Evolutionary conservation across 1,284 basidiomycete species (phyloP).

Genomic region (Ustilago tritici): DNA sequence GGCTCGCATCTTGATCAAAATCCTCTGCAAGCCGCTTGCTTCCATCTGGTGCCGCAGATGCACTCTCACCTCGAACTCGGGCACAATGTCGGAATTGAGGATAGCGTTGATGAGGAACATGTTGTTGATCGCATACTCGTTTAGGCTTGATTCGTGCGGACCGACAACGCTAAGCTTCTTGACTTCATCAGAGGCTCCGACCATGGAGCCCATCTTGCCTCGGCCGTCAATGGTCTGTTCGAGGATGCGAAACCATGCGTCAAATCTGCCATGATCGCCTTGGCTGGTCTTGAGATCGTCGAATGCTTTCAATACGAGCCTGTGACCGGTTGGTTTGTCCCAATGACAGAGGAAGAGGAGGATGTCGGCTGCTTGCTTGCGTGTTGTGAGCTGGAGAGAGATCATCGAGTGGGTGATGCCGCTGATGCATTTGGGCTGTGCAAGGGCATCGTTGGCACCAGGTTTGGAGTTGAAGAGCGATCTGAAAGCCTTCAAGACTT

Average conservation of each 20-base stretch:
- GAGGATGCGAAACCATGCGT: constrained; percentile 89
- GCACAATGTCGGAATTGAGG: constrained; percentile 63
- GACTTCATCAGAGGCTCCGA: constrained; percentile 92
- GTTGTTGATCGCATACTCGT: constrained; percentile 70
- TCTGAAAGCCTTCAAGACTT: constrained; percentile 88
- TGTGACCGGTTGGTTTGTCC: constrained; percentile 72
- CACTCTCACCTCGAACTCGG: constrained; percentile 78
- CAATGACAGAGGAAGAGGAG: constrained; percentile 73
- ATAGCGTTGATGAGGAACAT: constrained; percentile 64
- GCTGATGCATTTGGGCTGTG: constrained; percentile 81
- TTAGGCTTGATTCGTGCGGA: constrained; percentile 85
- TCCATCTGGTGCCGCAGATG: constrained; percentile 91
- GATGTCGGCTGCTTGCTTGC: constrained; percentile 84
- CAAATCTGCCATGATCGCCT: constrained; percentile 74
- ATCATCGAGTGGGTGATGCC: constrained; percentile 87
- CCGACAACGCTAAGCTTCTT: constrained; percentile 71
- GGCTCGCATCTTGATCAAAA: constrained; percentile 79
- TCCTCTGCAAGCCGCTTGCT: constrained; percentile 80
- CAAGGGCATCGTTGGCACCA: constrained; percentile 82
- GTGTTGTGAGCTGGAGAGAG: constrained; percentile 82
- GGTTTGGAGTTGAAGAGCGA: constrained; percentile 83
- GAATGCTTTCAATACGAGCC: constrained; percentile 72
- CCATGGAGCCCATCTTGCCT: constrained; percentile 93
- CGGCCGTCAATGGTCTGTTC: constrained; percentile 83
- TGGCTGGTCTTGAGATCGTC: constrained; percentile 66